phyloP scores from a whole-genome alignment of 2,329 filamentous ascomycete species.

The Aspergillus neoniger region DNA sequence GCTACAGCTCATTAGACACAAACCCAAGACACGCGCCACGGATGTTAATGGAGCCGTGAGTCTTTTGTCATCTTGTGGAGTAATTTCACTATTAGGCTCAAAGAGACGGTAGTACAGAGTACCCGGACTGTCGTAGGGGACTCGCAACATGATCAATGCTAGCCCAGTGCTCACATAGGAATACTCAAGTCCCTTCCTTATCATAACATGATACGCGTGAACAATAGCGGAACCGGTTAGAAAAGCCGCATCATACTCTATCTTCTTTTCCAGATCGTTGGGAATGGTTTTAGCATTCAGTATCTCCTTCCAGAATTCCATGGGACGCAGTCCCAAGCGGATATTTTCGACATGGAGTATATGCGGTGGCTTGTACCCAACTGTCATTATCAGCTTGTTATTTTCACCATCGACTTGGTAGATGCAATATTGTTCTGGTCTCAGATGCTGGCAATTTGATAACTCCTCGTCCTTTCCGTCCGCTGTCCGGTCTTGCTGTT shows the following conservation, averaged over 20 bases:
- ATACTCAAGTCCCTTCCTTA: conserved; percentile 31
- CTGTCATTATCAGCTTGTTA: conserved; percentile 10
- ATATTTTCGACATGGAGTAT: conserved; percentile 13
- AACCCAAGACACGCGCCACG: conserved; percentile 25
- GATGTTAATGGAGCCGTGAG: conserved; percentile 9
- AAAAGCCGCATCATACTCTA: conserved; percentile 25
- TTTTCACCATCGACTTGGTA: conserved; percentile 14
- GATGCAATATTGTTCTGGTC: conserved; percentile 23
- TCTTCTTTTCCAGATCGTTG: conserved; percentile 10
- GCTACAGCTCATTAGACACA: conserved; percentile 27
- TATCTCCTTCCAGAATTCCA: conserved; percentile 21
- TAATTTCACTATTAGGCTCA: conserved; percentile 26
- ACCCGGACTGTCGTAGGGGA: conserved; percentile 23
- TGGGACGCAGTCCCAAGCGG: conserved; percentile 15
- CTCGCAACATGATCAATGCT: conserved; percentile 22
- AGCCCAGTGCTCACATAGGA: conserved; percentile 30
- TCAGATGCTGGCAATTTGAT: conserved; percentile 6
- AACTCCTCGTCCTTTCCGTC: background rate
- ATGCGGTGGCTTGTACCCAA: conserved; percentile 19
- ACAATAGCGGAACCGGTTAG: conserved; percentile 18
- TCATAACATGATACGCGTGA: conserved; percentile 32
- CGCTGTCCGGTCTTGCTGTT: background rate
- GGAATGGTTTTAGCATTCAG: conserved; percentile 10
- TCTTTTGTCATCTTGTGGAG: background rate
- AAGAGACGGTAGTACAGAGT: conserved; percentile 29